These are phyloP conservation scores for Candida boidinii DNA, from an alignment of 805 yeast species.

Conservation along the genomic window DNA sequence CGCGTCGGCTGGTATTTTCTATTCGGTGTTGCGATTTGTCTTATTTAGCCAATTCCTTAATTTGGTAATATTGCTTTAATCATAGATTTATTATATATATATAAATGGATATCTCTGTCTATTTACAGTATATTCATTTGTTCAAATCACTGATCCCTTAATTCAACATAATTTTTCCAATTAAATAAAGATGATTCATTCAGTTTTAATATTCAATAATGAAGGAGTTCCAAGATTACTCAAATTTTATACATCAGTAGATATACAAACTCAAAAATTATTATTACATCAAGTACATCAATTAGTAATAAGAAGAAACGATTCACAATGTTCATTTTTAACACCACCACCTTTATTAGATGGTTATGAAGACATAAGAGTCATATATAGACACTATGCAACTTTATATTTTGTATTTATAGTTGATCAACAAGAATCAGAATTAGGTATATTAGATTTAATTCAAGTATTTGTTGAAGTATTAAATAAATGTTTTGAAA, in stretches of 20 bases:
- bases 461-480: slow-evolving; percentile 97
- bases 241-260: slow-evolving; percentile 89
- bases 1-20: too few relatives aligned
- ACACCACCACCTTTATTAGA: slow-evolving; percentile 77
- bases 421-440: slow-evolving; percentile 93
- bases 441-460: slow-evolving; percentile 84
- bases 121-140: too few relatives aligned
- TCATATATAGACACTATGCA: slow-evolving; percentile 90
- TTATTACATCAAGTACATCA: slow-evolving; percentile 77
- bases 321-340: slow-evolving; percentile 78
- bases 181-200: slow-evolving; percentile 63
- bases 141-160: too few relatives aligned
- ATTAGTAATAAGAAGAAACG: slow-evolving; percentile 60
- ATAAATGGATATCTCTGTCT: too few relatives aligned
- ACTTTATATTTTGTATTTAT: slow-evolving; percentile 93
- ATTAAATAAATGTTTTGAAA: slow-evolving; percentile 83
- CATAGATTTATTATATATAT: too few relatives aligned
- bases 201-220: slow-evolving; percentile 80
- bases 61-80: too few relatives aligned
- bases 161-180: slow-evolving; percentile 1
- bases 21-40: too few relatives aligned
- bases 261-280: slow-evolving; percentile 70
- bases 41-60: too few relatives aligned
- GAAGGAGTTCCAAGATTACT: slow-evolving; percentile 84
- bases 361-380: slow-evolving; percentile 68